Base-by-base conservation (phyloP, 2,329 filamentous ascomycete species). In the Fusarium sp. region DNA sequence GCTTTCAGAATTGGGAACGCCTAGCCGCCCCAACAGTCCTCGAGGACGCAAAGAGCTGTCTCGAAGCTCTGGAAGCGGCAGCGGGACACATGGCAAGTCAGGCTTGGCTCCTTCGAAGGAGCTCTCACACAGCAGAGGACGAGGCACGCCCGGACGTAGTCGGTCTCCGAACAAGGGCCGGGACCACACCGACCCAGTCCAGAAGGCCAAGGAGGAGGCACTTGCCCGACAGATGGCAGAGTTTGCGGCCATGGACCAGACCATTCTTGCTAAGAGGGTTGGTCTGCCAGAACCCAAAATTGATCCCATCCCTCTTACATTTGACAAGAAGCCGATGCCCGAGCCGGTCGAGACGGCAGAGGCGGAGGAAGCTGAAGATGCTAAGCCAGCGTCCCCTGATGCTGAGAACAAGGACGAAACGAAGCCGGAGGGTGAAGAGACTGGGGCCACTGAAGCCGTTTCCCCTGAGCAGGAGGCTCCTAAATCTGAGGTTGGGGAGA, bases 231-330 rank as follows among this genome's bases (percentile, higher is more conserved):
- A 92, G 76, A 84, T 85, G 45, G 88, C 89, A 10, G 89, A 89
- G 1, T 92, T 91, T 80, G 87, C 89, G n/a, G 90, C 89, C 2
- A 85, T 91, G 25, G 91, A 92, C 66, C 90, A 92, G 78, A 88
- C 87, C 57, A 91, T 92, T 56, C 83, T 92, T 1, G 85, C 88
- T 0, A 84, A 86, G 60, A 87, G 85, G 66, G 85, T 92, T 2
- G 87, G 87, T 4, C 78, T 91, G 2, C 86, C 89, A 13, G 74
- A 80, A 25, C 74, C 78, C 36, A 82, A 82, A 27, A 75, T 87
- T 1, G 81, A 84, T 22, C 80, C 88, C 0, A 88, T 90, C 25
- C 86, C 88, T 1, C 82, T 91, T 40, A 79, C 83, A 52, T 84
- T 85, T 63, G 81, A 85, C 27, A 84, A 84, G 67, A 79, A 79